Conservation (phyloP, 345 rosid genomes). For the Acer campestre region DNA sequence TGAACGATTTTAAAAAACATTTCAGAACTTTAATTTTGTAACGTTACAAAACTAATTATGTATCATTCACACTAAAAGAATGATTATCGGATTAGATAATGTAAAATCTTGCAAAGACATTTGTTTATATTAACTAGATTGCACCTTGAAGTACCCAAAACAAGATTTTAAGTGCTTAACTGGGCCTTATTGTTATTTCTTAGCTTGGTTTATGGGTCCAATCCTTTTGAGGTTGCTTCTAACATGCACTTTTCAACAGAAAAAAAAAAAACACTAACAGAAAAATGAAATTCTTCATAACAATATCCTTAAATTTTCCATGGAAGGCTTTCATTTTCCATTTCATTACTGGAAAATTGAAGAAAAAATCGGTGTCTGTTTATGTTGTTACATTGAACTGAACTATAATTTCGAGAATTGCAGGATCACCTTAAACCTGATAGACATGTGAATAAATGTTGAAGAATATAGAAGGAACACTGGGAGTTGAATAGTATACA, state of each 20-base stretch:
- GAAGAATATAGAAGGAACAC: not conserved
- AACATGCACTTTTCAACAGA: too few species aligned
- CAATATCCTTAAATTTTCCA: not conserved
- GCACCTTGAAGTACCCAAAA: too few species aligned
- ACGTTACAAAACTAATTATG: too few species aligned
- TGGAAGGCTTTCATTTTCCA: not conserved
- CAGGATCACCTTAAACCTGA: not conserved
- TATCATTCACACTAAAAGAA: too few species aligned
- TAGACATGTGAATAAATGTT: not conserved
- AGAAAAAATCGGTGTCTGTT: not conserved
- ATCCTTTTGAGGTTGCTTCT: not conserved
- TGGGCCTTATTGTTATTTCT: not conserved
- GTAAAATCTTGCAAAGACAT: too few species aligned
- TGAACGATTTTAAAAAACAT: too few species aligned
- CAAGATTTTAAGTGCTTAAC: not conserved
- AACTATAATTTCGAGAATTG: not conserved
- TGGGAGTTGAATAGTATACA: not conserved
- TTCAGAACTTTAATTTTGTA: too few species aligned
- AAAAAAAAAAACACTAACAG: too few species aligned
- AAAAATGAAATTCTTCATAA: not conserved
- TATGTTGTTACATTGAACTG: not conserved
- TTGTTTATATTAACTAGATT: too few species aligned
- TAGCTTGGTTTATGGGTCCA: not conserved
- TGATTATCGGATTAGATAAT: too few species aligned
- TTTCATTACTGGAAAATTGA: not conserved